Evolutionary conservation across 176 grass and related monocot genomes (phyloP), one percentile per base, ranked within the genome.

Genomic region (Echinochloa phyllopogon): DNA sequence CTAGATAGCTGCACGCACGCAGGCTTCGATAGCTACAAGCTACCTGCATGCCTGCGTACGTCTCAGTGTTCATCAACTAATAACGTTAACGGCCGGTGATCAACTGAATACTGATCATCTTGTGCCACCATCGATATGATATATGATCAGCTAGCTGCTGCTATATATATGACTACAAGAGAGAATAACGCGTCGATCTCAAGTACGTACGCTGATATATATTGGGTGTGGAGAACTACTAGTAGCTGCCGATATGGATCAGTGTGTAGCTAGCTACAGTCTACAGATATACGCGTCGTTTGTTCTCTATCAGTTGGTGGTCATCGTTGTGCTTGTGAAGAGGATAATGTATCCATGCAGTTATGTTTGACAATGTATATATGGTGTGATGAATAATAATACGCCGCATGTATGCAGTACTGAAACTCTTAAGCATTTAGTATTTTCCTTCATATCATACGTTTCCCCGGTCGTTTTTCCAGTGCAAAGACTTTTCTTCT

Each of bases 1-100:
- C 71, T 96, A 88, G 92, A 4, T 77, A n/a, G 20, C n/a, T 12
- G 55, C 56, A 63, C 17, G 39, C n/a, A 10, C 13, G 12, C 61
- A 64, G 36, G 10, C 49, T 51, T 51, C 14, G 49, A 16, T 51
- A 51, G 49, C 8, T 15, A n/a, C n/a, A 16, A 51, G 49, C 8
- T 33, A 33, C 1, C 29, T 33, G 29, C 29, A 33, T 33, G 29
- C 29, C 29, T 33, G 49, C 49, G 10, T 15, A 14, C 59, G 17
- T 8, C 13, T 20, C 53, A 56, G 53, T 56, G 53, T 9, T 56
- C 53, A 6, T 56, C 53, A 20, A 21, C 20, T 18, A 9, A 5
- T 21, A 8, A n/a, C 16, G 15, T 33, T 33, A 15, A 3, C 52
- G 52, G 17, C 50, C 18, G 18, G 52, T 55, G 52, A 59, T 24